Conservation (phyloP, 179 eudicot genomes). For the Vitellaria paradoxa region DNA sequence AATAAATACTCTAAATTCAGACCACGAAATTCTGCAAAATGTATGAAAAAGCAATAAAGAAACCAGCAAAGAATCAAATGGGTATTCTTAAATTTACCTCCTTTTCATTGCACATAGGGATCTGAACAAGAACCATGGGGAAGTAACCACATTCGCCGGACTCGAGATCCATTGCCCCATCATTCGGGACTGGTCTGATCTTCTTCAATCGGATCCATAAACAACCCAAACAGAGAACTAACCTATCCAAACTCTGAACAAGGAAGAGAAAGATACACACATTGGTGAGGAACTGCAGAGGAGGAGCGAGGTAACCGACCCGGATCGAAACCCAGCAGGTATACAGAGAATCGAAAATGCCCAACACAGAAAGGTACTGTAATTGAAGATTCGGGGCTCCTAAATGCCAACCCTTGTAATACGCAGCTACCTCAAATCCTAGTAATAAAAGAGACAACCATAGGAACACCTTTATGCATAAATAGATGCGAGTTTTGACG, state of each 20-base stretch:
- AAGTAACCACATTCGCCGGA: slow-evolving; percentile 64
- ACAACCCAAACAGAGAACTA: slow-evolving; percentile 79
- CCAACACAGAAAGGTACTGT: slow-evolving; percentile 36
- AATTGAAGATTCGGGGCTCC: slow-evolving; percentile 42
- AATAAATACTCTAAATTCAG: slow-evolving; percentile 2
- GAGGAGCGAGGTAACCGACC: slow-evolving; percentile 83
- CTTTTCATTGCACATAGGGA: slow-evolving; percentile 97
- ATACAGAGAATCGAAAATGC: slow-evolving; percentile 50
- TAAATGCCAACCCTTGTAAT: slow-evolving; percentile 67
- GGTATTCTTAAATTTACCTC: slow-evolving; percentile 49
- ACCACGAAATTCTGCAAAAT: neutral
- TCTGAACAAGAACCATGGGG: slow-evolving; percentile 98
- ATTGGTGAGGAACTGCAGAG: slow-evolving; percentile 72
- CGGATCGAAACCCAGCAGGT: slow-evolving; percentile 65
- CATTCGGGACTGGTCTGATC: slow-evolving; percentile 64
- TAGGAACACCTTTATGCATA: slow-evolving; percentile 46
- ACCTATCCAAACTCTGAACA: slow-evolving; percentile 79
- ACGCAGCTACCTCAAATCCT: slow-evolving; percentile 61
- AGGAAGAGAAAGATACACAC: slow-evolving; percentile 71
- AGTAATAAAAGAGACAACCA: slow-evolving; percentile 42
- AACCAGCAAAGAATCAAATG: neutral
- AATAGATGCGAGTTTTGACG: slow-evolving; percentile 33
- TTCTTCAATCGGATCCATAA: slow-evolving; percentile 72
- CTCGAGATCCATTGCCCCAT: slow-evolving; percentile 52
- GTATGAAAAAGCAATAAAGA: no score